phyloP scores from a whole-genome alignment of 2,329 filamentous ascomycete genomes.

The Stemphylium vesicarium region DNA sequence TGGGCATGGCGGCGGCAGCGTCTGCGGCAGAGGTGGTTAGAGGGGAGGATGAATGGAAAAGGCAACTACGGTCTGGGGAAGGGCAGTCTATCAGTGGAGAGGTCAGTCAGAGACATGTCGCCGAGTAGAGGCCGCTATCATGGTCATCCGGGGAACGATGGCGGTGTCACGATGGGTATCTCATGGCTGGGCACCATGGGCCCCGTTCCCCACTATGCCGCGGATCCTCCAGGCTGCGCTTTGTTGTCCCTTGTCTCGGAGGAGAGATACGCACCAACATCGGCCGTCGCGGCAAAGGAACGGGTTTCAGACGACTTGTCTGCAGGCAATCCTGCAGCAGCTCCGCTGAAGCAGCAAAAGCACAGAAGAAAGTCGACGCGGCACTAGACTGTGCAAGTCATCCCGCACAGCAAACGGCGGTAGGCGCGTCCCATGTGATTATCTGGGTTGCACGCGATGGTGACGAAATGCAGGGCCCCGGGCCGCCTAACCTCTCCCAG shows the following conservation, averaged over 20 bases:
- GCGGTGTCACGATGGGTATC: conserved; percentile 29
- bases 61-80: conserved; percentile 11
- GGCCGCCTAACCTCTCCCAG: conserved; percentile 1
- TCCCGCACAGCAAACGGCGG: conserved; percentile 5
- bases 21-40: too few species aligned
- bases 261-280: conserved; percentile 2
- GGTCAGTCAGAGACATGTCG: conserved; percentile 16
- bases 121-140: conserved; percentile 18
- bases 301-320: conserved; percentile 2
- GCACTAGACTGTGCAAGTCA: background rate
- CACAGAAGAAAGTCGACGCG: background rate
- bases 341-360: background rate
- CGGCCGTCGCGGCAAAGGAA: background rate
- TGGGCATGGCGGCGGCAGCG: conserved; percentile 38
- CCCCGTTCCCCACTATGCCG: conserved; percentile 7
- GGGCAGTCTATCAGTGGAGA: conserved; percentile 16
- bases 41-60: conserved; percentile 1
- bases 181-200: conserved; percentile 19
- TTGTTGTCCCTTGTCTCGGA: background rate
- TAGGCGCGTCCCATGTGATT: conserved; percentile 18
- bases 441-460: conserved; percentile 8
- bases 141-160: conserved; percentile 35
- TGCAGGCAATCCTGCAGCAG: background rate
- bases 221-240: conserved; percentile 9
- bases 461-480: conserved; percentile 11